A percentile compares a stretch with the other conserved stretches of the same genome.
Evolutionary conservation across 768 basidiomycete species (phyloP).

Genomic region (Suillus hirtellus): DNA sequence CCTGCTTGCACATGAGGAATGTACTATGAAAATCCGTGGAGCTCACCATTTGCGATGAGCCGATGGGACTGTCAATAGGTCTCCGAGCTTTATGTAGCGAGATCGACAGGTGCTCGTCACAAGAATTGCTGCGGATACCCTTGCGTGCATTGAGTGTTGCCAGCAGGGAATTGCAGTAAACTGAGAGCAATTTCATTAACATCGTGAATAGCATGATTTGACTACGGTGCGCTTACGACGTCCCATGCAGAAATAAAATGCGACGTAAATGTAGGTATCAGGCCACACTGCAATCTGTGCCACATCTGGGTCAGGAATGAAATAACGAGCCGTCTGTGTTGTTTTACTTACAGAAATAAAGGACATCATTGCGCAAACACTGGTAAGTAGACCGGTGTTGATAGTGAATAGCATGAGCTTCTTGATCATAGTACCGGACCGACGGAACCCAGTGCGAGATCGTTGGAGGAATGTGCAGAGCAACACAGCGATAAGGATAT

Average conservation of each 20-base stretch:
- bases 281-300: slow-evolving; percentile 46
- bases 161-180: slow-evolving; percentile 56
- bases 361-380: slow-evolving; percentile 52
- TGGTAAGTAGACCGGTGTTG: slow-evolving; percentile 28
- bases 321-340: not conserved
- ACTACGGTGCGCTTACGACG: slow-evolving; percentile 41
- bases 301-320: not conserved
- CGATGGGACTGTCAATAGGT: slow-evolving; percentile 10
- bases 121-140: slow-evolving; percentile 36
- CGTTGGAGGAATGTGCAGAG: slow-evolving; percentile 44
- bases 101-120: slow-evolving; percentile 1
- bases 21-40: not conserved
- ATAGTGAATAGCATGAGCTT: slow-evolving; percentile 50
- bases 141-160: slow-evolving; percentile 53
- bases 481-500: slow-evolving; percentile 45
- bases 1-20: slow-evolving; percentile 11
- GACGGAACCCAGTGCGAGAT: slow-evolving; percentile 47
- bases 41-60: slow-evolving; percentile 16
- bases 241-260: slow-evolving; percentile 57
- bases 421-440: slow-evolving; percentile 51
- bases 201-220: not conserved
- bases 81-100: slow-evolving; percentile 1
- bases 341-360: slow-evolving; percentile 42
- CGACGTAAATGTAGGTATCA: slow-evolving; percentile 51
- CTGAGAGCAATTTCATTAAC: slow-evolving; percentile 25